Conservation (phyloP, 23 red algal species). For the Chondrus crispus region DNA sequence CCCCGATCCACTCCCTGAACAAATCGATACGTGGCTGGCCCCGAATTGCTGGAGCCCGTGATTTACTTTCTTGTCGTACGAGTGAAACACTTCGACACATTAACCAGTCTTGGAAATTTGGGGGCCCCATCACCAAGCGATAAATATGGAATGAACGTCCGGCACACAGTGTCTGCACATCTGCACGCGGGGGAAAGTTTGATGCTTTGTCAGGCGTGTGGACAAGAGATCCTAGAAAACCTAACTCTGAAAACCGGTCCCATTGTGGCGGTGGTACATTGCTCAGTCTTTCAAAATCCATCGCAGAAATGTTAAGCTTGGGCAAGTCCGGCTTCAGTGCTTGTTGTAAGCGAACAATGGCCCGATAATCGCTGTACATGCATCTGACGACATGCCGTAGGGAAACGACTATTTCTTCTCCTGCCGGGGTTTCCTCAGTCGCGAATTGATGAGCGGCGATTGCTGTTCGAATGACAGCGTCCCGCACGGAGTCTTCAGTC, state of each 20-base stretch:
- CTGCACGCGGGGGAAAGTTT: background rate
- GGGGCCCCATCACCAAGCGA: background rate
- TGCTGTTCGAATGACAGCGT: constrained; percentile 24
- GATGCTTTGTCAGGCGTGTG: background rate
- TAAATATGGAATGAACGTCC: background rate
- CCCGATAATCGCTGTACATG: background rate
- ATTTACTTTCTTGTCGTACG: background rate
- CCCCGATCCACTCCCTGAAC: constrained; percentile 62
- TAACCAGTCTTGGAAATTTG: background rate
- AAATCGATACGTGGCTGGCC: constrained; percentile 4
- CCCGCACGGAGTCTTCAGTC: constrained; percentile 67
- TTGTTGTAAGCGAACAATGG: background rate
- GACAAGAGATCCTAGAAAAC: background rate
- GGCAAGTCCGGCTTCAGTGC: background rate
- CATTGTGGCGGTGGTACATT: background rate
- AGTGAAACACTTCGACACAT: constrained; percentile 3
- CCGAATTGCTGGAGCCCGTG: background rate
- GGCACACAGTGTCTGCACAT: background rate
- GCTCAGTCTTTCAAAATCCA: background rate
- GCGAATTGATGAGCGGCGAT: background rate
- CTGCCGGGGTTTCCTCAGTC: background rate
- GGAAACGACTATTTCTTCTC: background rate
- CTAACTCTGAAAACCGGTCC: background rate
- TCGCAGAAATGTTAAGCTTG: background rate
- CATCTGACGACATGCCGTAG: background rate